Evolutionary conservation across 2,329 filamentous ascomycete species (phyloP), one percentile per base, ranked within the genome.

Genomic region (Tolypocladium nubicola): DNA sequence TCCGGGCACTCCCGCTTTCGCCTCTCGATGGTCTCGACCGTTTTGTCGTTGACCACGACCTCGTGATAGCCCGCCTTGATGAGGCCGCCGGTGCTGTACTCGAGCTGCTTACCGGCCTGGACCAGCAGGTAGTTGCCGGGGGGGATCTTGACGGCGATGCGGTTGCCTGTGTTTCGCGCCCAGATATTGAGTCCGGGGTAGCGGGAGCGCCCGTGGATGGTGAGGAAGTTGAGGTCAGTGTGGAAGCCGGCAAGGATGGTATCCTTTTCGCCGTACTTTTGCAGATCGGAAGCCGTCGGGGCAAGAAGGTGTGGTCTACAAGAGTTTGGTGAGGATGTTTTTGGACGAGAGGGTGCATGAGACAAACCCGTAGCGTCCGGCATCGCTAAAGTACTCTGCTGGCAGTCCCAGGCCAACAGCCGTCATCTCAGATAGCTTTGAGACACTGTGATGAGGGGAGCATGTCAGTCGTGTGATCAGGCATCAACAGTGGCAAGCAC

Each of bases 241-340:
- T 85, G 82, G 73, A 85, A 85, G 43, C 82, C 82, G 19, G 82
- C 82, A 19, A 85, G 76, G 64, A 85, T 84, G 54, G 80, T 84
- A 71, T 83, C 76, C 54, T 74, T 71, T 3, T 67, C 53, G 52
- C 78, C 79, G 70, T 83, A 82, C 58, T 77, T 80, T 14, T 61
- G 56, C 14, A 85, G 76, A 65, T 85, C 79, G 0, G 81, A 84
- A 1, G 82, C 80, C 1, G 82, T 85, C 0, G 82, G 82, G 1
- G 82, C 82, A 19, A 85, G 78, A 52, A 84, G 76, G 62, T 85
- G 82, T 3, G 82, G 81, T n/a, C 80, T 81, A 53, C 43, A 41
- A 41, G 41, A 52, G 35, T 55, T 19, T 45, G 43, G 26, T 39
- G 52, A 14, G 39, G 13, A 37, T 26, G 38, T 33, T 16, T 21